Evolutionary conservation across 768 basidiomycete species (phyloP), one percentile per base, ranked within the genome.

Genomic region (Leccinum uliginosum): DNA sequence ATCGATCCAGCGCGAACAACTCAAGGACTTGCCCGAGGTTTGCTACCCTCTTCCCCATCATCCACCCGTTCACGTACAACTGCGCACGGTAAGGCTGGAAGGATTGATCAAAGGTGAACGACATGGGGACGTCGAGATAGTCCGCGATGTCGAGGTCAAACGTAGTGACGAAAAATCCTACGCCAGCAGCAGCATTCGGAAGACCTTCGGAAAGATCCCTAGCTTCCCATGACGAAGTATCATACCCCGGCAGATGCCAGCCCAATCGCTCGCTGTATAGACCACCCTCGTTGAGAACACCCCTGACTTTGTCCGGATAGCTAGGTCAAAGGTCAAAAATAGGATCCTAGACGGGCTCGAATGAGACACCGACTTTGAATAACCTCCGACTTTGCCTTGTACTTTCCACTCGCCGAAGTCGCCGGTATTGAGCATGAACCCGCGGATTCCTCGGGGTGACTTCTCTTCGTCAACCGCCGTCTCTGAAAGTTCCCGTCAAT

Each of bases 41-140:
- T 14, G 73, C 83, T n/a, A 87, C 78, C 19, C 84, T 70, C 72
- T 91, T 92, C 9, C 91, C 91, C 82, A 89, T 89, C 82, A 87
- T 86, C 91, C 91, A 93, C 12, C 91, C 91, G 62, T 93, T 92
- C 19, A 93, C 86, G 57, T 89, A 92, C 43, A 93, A 62, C 45
- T 83, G 76, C 3, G 85, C 84, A 15, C 90, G 80, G 64, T 91
- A 92, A 23, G 87, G 79, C 63, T 87, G 84, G 4, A 78, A 78
- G 1, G 78, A 69, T 48, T 84, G 78, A 49, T 84, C 80, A 65
- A 91, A 92, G 1, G 78, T 82, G 66, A 92, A 89, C 14, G 86
- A 87, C 62, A 92, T 72, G 59, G 82, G 81, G 5, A 83, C 79
- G 63, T 93, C 91, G n/a, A 82, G 70, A 21, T 78, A 83, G 11